phyloP scores from a whole-genome alignment of 441 rosid species.

The Erodium chrysanthum region DNA sequence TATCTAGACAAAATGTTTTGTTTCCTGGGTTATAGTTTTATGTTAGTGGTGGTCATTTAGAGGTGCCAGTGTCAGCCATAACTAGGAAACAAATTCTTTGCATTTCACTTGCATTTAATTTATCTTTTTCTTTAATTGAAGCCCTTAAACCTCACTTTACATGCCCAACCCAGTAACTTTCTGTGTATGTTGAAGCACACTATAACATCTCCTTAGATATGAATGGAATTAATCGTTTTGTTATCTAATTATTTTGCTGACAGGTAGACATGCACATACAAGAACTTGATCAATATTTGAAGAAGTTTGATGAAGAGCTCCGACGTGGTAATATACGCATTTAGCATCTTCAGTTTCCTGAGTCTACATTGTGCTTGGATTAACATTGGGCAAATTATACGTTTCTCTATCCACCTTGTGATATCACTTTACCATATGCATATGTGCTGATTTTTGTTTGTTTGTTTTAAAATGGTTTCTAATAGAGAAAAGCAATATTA shows the following conservation, averaged over 20 bases:
- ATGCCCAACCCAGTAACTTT: neutral
- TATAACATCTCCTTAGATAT: neutral
- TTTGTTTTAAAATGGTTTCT: constrained; percentile 11
- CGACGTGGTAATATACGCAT: constrained; percentile 48
- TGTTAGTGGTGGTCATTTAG: neutral
- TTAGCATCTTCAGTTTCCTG: constrained; percentile 8
- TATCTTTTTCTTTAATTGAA: neutral
- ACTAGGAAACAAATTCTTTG: neutral
- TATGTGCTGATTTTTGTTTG: neutral
- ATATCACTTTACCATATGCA: neutral
- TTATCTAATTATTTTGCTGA: constrained; percentile 19
- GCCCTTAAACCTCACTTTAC: neutral
- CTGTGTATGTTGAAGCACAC: neutral
- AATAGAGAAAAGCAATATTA: constrained; percentile 54
- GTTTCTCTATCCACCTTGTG: no score
- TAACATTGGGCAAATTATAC: neutral
- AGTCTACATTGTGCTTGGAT: neutral
- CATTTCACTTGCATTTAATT: neutral
- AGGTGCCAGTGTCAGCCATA: neutral
- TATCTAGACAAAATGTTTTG: neutral
- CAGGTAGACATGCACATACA: constrained; percentile 95
- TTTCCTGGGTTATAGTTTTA: neutral
- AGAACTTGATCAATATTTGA: constrained; percentile 85
- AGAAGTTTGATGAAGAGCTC: constrained; percentile 62
- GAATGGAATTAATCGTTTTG: neutral